phyloP scores from a whole-genome alignment of 2,329 filamentous ascomycete genomes.

The Cordyceps cateniannulata region DNA sequence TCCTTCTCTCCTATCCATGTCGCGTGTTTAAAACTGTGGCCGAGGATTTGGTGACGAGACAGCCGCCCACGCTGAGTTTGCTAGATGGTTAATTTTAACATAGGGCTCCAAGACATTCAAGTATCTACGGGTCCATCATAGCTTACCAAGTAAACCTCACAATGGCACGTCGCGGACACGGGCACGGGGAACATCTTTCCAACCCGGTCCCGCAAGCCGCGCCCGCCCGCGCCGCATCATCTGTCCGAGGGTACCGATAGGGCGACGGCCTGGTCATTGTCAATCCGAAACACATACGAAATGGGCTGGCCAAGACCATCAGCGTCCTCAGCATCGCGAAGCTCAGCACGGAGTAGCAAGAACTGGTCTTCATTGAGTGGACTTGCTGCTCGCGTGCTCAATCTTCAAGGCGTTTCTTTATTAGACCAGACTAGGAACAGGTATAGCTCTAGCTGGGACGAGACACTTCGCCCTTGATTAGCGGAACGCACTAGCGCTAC shows the following conservation, averaged over 20 bases:
- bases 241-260: not conserved
- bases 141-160: too few relatives aligned
- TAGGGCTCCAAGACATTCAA: too few relatives aligned
- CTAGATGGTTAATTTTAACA: too few relatives aligned
- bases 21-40: not conserved
- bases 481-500: not conserved
- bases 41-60: not conserved
- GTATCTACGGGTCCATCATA: too few relatives aligned
- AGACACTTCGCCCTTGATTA: not conserved
- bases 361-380: not conserved
- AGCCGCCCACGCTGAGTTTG: not conserved
- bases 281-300: not conserved
- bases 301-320: not conserved
- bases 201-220: not conserved
- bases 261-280: not conserved
- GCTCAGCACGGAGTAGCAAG: not conserved
- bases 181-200: not conserved
- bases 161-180: too few relatives aligned
- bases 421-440: not conserved
- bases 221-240: not conserved
- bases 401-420: not conserved
- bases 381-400: conserved; percentile 5
- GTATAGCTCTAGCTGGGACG: not conserved
- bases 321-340: not conserved
- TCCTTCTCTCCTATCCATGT: not conserved